Base-by-base conservation (phyloP, 306 rosid species). In the Acacia acuminata region DNA sequence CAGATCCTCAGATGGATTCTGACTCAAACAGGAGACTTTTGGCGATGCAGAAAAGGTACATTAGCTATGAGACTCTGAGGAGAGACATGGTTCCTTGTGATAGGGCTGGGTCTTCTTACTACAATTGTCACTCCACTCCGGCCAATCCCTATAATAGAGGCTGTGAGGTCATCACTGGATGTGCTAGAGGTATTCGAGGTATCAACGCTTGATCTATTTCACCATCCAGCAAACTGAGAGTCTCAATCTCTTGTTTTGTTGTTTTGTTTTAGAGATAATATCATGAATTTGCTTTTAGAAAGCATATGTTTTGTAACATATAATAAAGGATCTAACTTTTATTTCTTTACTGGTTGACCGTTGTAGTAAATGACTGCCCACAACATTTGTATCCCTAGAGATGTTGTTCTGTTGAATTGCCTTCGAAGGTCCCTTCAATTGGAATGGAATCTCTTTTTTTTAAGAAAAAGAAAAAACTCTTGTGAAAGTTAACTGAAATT, bases 11-110 rank as follows among this genome's bases (percentile, higher is more conserved):
- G 80, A 85, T 89, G 84, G 96, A 88, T 32, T 85, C 93, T 4
- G 92, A 88, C 84, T 79, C 40, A 44, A 91, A 72, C 20, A 75
- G 95, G 30, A 86, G 95, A 83, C 60, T 88, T 63, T 79, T 91
- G 78, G 76, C 79, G 72, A 82, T 85, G 88, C 89, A 82, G 87
- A 89, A 78, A 85, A 91, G 63, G 82, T 91, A 65, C 75, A 88
- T 91, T 82, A 91, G 95, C 90, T 91, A 91, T 61, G 93, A 82
- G 67, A 91, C 95, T 3, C 90, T 91, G 36, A 91, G n/a, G 71
- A 91, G 89, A 70, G 93, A 90, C 85, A 84, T 86, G 87, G 83
- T 85, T 72, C 95, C 95, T 2, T 91, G 95, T 73, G 86, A 44
- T 30, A 91, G 72, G 60, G 82, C 90, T 1, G 95, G 95, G 15